These are phyloP conservation scores for Calendula officinalis DNA, from an alignment of 129 eudicot genomes.

Conservation along the genomic window DNA sequence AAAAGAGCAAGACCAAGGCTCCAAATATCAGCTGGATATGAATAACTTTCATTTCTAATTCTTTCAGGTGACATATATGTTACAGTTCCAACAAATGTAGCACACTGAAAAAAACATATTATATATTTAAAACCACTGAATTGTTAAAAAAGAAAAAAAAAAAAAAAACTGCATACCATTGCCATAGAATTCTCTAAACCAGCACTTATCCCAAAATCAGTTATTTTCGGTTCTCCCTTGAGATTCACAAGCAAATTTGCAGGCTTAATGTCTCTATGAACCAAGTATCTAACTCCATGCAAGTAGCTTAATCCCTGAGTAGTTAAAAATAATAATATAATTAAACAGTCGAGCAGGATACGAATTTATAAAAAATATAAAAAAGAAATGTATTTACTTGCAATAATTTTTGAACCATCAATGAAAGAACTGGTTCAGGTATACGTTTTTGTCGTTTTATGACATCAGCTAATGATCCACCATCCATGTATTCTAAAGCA, in stretches of 20 bases:
- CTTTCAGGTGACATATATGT: conserved; percentile 99
- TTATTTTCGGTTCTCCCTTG: conserved; percentile 95
- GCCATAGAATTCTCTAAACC: conserved; percentile 98
- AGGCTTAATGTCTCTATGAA: conserved; percentile 98
- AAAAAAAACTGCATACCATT: conserved; percentile 49
- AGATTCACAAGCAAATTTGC: conserved; percentile 97
- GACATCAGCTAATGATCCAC: conserved; percentile 91
- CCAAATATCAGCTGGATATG: conserved; percentile 99
- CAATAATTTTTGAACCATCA: conserved; percentile 78
- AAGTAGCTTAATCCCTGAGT: conserved; percentile 75
- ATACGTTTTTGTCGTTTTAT: conserved; percentile 54
- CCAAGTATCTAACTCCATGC: conserved; percentile 94
- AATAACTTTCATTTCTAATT: conserved; percentile 86
- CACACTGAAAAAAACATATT: conserved; percentile 64
- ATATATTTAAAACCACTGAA: conserved; percentile 19
- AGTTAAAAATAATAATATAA: conserved; percentile 1
- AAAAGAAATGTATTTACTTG: conserved; percentile 37
- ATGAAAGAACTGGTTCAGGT: conserved; percentile 84
- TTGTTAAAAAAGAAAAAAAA: conserved; percentile 4
- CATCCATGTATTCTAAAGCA: conserved; percentile 98
- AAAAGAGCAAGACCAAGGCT: conserved; percentile 98
- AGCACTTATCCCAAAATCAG: conserved; percentile 98
- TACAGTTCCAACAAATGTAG: conserved; percentile 98
- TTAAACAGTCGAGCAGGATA: conserved; percentile 2
- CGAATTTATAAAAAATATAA: neutral